Evolutionary conservation across 148 eudicot genomes (phyloP).

Genomic region (Salicornia ramosissima): DNA sequence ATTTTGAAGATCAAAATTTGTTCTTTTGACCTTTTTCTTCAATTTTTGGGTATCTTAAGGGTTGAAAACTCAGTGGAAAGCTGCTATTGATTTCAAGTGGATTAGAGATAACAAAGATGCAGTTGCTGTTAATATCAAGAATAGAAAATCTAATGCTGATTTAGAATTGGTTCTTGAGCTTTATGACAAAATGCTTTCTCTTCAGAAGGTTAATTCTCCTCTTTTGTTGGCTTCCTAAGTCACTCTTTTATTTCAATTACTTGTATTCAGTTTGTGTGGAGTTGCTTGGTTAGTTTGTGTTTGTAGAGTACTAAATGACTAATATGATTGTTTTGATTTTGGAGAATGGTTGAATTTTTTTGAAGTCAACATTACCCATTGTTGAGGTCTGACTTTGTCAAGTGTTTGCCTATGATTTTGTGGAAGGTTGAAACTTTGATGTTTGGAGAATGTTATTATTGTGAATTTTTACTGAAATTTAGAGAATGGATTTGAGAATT

Average conservation of each 20-base stretch:
- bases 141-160: slow-evolving; percentile 67
- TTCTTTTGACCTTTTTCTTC: neutral
- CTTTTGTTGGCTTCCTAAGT: neutral
- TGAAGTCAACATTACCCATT: neutral
- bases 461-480: neutral
- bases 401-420: neutral
- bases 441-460: neutral
- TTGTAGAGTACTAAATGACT: neutral
- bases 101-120: slow-evolving; percentile 64
- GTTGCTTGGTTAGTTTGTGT: neutral
- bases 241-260: neutral
- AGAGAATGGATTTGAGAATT: neutral
- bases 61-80: slow-evolving; percentile 77
- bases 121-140: slow-evolving; percentile 63
- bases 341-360: neutral
- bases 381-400: neutral
- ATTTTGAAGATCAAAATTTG: neutral
- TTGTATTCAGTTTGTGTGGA: neutral
- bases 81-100: slow-evolving; percentile 92
- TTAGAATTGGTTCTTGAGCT: slow-evolving; percentile 77
- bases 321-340: neutral
- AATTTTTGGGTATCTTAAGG: too few relatives aligned
- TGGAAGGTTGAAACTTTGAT: neutral
- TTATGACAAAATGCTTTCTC: slow-evolving; percentile 52
- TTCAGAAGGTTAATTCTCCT: slow-evolving; percentile 65